A percentile compares a stretch with the other conserved stretches of the same genome.
Evolutionary conservation across 257 asterid genomes (phyloP).

Genomic region (Fraxinus pennsylvanica): DNA sequence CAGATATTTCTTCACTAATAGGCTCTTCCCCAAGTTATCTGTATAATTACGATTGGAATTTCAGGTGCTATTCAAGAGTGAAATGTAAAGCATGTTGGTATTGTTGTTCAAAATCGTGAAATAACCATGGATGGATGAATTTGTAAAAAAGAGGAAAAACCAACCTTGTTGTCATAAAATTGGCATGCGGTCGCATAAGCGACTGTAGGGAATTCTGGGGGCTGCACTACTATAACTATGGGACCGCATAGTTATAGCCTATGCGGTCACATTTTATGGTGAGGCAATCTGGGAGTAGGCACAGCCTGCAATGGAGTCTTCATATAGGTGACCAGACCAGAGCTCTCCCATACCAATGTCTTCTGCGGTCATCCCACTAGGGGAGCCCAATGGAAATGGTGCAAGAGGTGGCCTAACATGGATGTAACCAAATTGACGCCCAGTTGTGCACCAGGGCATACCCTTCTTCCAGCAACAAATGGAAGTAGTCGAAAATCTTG

Average conservation of each 20-base stretch:
- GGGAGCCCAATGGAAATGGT: conserved; percentile 67
- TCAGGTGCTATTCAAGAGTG: background rate
- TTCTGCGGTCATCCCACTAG: conserved; percentile 39
- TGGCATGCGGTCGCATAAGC: no score
- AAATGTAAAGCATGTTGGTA: no score
- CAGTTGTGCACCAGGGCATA: conserved; percentile 71
- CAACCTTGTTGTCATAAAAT: no score
- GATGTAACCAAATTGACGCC: conserved; percentile 71
- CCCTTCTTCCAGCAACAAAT: conserved; percentile 75
- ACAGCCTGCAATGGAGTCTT: conserved; percentile 62
- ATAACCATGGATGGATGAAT: no score
- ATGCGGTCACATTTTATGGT: no score
- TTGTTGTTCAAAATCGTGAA: no score
- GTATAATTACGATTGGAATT: conserved; percentile 18
- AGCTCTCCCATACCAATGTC: conserved; percentile 63
- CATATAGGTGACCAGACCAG: conserved; percentile 70
- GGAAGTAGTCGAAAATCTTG: conserved; percentile 65
- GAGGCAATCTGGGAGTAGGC: conserved; percentile 58
- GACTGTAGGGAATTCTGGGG: no score
- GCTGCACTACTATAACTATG: no score
- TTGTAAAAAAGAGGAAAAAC: no score
- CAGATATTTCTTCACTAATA: conserved; percentile 58
- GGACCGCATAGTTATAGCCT: no score
- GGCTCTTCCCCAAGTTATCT: conserved; percentile 51
- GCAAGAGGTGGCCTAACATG: conserved; percentile 72